Base-by-base conservation (phyloP, 257 asterid species). In the Gentiana dahurica region DNA sequence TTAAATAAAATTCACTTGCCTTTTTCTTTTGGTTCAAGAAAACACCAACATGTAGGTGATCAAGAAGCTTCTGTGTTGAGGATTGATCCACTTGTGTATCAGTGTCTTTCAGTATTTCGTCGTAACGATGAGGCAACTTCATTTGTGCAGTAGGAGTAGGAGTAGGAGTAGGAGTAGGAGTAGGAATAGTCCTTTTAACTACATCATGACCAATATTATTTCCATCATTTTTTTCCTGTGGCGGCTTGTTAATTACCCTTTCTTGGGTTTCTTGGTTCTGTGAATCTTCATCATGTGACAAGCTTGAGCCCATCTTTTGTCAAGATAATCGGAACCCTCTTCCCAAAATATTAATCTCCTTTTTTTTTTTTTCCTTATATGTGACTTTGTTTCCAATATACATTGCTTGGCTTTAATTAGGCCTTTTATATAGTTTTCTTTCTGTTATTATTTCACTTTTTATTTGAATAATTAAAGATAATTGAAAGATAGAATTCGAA, bases 1-100 rank as follows among this genome's bases (percentile, higher is more conserved):
- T 48, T 10, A 54, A 12, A 12, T 35, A 9, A 45, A 9, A 45
- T 12, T 6, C 34, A 68, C 95, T 80, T 72, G 68, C 97, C 90
- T 77, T 79, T 51, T 34, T 78, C 35, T 79, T 83, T 60, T 83
- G 80, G 77, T 79, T 77, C 81, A 82, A 79, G 78, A 57, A 73
- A 12, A 88, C 81, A 32, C 89, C 94, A 45, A 55, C 59, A 13
- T 65, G 43, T 37, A 87, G 81, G 64, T 82, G 95, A 55, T 80
- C 81, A 37, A 58, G 71, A 43, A 65, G 74, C 74, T 73, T 82
- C 70, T 75, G 61, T n/a, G 64, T 41, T 34, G 86, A 72, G 47
- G 90, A 67, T 60, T 64, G 61, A 50, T 88, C 85, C 2, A 82
- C 69, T 0, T 71, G 73, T 8, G 71, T 46, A 61, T 79, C 88